Percentiles rank a stretch among this genome's conserved stretches.
These are phyloP conservation scores for Candida yuanshanica DNA, from an alignment of 805 yeast genomes.

Conservation along the genomic window DNA sequence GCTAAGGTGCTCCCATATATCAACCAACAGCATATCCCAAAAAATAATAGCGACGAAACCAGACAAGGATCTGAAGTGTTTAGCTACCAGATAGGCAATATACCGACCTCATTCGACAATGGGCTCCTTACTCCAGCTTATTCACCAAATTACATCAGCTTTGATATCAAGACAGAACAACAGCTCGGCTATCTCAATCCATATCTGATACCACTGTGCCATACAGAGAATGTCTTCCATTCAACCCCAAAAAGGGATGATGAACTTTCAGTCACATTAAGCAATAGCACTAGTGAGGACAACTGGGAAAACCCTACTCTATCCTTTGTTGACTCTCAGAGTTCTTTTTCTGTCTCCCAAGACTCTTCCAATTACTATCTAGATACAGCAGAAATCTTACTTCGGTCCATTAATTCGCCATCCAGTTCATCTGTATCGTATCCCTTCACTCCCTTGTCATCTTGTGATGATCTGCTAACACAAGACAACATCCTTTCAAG, in stretches of 20 bases:
- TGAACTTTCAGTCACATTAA: background rate
- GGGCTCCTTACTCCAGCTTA: background rate
- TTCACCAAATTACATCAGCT: background rate
- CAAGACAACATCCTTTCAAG: background rate
- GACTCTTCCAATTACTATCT: background rate
- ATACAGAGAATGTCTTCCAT: background rate
- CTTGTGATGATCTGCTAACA: background rate
- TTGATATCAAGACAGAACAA: background rate
- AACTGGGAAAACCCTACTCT: background rate
- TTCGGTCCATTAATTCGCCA: background rate
- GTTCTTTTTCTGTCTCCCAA: background rate
- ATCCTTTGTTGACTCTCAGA: background rate
- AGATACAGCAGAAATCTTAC: conserved; percentile 1
- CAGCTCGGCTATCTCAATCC: background rate
- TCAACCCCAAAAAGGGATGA: background rate
- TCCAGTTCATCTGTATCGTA: background rate
- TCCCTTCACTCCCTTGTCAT: background rate
- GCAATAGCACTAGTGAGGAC: background rate
- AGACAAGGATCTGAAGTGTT: background rate
- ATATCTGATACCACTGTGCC: background rate
- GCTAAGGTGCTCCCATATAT: too few species aligned
- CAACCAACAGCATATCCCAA: background rate
- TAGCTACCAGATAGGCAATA: background rate
- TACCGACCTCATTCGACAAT: background rate
- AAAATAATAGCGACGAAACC: background rate